A percentile compares a stretch with the other conserved stretches of the same genome.
phyloP scores from a whole-genome alignment of 225 moss, liverwort and hornwort genomes.

The Polytrichum formosum region DNA sequence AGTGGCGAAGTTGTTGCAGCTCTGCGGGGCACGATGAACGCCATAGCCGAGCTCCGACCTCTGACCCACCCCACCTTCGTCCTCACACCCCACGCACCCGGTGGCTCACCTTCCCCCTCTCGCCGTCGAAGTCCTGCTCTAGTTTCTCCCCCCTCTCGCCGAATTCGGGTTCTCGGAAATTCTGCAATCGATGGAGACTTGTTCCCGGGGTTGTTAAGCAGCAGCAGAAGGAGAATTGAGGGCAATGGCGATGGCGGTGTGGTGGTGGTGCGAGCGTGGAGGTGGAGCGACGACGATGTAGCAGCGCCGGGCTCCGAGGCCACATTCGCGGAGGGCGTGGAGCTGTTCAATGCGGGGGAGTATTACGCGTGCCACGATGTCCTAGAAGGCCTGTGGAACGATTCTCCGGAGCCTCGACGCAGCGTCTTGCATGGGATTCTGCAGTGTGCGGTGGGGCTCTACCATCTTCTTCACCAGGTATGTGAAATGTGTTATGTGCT shows the following conservation, averaged over 20 bases:
- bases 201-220: not conserved
- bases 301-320: constrained; percentile 48
- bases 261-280: constrained; percentile 34
- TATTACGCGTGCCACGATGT: constrained; percentile 91
- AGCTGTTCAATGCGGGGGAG: constrained; percentile 79
- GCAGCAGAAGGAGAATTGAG: not conserved
- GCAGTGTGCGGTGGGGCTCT: constrained; percentile 88
- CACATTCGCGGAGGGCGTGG: constrained; percentile 78
- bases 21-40: constrained; percentile 25
- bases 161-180: not conserved
- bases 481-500: too few species aligned
- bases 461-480: constrained; percentile 92
- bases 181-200: not conserved
- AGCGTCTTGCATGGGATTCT: constrained; percentile 87
- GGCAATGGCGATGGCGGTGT: not conserved
- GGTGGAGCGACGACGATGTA: constrained; percentile 92
- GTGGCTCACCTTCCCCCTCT: not conserved
- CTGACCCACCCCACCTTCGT: not conserved
- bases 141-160: not conserved
- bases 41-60: constrained; percentile 12
- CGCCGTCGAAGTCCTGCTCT: not conserved
- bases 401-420: constrained; percentile 76
- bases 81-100: not conserved
- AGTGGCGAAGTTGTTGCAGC: not conserved
- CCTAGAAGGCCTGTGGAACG: constrained; percentile 91